Evolutionary conservation across 495 filamentous ascomycete genomes (phyloP).

Genomic region (Evernia prunastri): DNA sequence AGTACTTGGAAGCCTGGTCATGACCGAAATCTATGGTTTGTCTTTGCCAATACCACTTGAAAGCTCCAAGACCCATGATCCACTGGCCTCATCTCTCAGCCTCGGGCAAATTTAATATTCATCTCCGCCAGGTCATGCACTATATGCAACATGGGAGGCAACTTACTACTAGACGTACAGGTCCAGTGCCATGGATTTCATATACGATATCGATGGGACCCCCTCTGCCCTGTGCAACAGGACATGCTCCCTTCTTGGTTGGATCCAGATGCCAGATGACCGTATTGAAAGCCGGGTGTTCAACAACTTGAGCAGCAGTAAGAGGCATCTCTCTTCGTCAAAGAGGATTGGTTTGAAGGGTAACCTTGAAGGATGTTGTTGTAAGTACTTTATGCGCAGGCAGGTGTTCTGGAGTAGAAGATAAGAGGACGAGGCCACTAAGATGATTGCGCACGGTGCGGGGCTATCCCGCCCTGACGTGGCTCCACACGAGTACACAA

Average conservation of each 20-base stretch:
- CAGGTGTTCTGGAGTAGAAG: too few relatives aligned
- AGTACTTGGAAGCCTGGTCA: constrained; percentile 52
- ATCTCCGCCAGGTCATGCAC: background rate
- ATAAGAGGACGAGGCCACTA: too few relatives aligned
- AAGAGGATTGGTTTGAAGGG: background rate
- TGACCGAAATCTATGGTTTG: constrained; percentile 72
- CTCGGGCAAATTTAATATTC: background rate
- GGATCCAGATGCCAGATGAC: constrained; percentile 58
- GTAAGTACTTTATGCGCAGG: too few relatives aligned
- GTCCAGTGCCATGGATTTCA: constrained; percentile 73
- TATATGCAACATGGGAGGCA: background rate
- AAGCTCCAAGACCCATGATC: constrained; percentile 58
- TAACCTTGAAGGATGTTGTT: too few relatives aligned
- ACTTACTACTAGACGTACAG: constrained; percentile 58
- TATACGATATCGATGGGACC: constrained; percentile 64
- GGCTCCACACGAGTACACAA: too few relatives aligned
- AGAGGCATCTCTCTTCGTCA: constrained; percentile 22
- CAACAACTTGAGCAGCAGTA: constrained; percentile 36
- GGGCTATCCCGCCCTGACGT: too few relatives aligned
- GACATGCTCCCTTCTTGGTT: constrained; percentile 44
- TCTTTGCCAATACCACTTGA: constrained; percentile 64
- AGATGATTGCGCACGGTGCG: too few relatives aligned
- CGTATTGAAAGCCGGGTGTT: constrained; percentile 43
- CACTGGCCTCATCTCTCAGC: constrained; percentile 32
- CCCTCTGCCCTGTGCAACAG: constrained; percentile 56